These are phyloP conservation scores for Amanita rimosa DNA, from an alignment of 768 basidiomycete genomes.

Conservation along the genomic window DNA sequence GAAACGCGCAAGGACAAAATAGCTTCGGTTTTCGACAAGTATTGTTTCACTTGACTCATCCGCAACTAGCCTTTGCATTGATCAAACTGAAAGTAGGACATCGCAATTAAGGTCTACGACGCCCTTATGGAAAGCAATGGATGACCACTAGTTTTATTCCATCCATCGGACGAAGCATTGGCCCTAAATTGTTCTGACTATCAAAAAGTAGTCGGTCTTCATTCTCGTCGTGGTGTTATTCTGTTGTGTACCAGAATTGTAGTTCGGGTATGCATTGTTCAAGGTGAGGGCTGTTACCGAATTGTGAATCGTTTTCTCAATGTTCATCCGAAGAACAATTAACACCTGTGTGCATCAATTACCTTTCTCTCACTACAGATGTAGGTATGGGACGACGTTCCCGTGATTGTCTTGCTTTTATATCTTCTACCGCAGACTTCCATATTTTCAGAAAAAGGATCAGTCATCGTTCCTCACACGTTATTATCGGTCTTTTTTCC, in stretches of 20 bases:
- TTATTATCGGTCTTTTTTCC: slow-evolving; percentile 12
- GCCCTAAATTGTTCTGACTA: neutral
- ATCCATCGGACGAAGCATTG: neutral
- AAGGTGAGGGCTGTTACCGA: neutral
- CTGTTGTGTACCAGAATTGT: neutral
- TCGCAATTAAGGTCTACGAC: neutral
- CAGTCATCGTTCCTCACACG: slow-evolving; percentile 9
- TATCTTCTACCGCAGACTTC: neutral
- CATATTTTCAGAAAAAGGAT: no score
- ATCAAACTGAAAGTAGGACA: slow-evolving; percentile 11
- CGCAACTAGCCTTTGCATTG: neutral
- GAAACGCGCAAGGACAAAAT: slow-evolving; percentile 30
- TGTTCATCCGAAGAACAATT: neutral
- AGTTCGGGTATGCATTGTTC: slow-evolving; percentile 4
- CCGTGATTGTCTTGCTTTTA: neutral
- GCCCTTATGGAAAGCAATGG: neutral
- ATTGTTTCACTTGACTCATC: neutral
- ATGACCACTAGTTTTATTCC: neutral
- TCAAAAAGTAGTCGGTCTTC: neutral
- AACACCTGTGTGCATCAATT: neutral
- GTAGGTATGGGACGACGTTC: neutral
- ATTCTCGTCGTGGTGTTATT: neutral
- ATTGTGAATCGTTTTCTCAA: neutral
- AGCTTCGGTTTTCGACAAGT: slow-evolving; percentile 3
- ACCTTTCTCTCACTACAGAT: neutral